These are phyloP conservation scores for Pelargonium fulgidum DNA, from an alignment of 441 rosid genomes.

Conservation along the genomic window DNA sequence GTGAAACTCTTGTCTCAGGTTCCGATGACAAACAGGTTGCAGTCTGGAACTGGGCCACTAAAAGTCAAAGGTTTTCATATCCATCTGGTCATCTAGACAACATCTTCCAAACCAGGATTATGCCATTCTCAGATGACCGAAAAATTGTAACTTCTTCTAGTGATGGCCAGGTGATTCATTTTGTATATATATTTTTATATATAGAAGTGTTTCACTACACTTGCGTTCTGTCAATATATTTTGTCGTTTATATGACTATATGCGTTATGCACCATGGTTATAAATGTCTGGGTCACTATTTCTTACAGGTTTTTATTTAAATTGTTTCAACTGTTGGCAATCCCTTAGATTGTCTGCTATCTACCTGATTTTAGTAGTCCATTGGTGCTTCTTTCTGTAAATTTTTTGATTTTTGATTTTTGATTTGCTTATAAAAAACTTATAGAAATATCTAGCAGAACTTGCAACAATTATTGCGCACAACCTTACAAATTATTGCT, in stretches of 20 bases:
- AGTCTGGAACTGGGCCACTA: slow-evolving; percentile 48
- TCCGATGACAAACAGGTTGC: slow-evolving; percentile 57
- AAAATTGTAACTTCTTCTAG: slow-evolving; percentile 53
- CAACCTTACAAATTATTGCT: not conserved
- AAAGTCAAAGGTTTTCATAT: slow-evolving; percentile 32
- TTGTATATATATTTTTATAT: not conserved
- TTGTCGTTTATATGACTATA: not conserved
- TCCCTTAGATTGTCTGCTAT: no score
- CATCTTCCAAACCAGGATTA: slow-evolving; percentile 52
- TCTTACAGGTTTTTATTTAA: no score
- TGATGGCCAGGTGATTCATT: slow-evolving; percentile 53
- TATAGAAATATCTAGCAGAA: no score
- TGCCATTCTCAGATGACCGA: slow-evolving; percentile 55
- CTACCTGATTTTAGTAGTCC: no score
- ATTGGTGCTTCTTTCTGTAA: no score
- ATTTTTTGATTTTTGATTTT: no score
- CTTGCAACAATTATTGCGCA: not conserved
- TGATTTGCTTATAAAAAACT: no score
- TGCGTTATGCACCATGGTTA: no score
- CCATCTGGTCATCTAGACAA: slow-evolving; percentile 51
- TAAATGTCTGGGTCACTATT: no score
- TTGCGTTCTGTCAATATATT: not conserved
- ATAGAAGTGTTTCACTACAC: no score
- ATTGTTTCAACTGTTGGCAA: no score
- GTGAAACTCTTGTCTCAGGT: slow-evolving; percentile 58